These are phyloP conservation scores for Daldinia childiae DNA, from an alignment of 495 filamentous ascomycete species.

Conservation along the genomic window DNA sequence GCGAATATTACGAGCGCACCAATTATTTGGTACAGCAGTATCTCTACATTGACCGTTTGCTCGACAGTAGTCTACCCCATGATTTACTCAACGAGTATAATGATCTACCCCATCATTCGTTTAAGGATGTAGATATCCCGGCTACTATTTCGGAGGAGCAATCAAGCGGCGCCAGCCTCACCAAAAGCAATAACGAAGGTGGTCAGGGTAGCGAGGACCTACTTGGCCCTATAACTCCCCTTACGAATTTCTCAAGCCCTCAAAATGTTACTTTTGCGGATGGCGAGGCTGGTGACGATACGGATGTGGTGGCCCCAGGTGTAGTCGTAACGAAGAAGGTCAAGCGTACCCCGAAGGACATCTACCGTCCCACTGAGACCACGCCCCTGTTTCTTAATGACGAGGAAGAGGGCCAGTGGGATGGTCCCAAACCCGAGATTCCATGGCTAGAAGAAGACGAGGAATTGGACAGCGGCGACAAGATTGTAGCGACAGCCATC, in stretches of 20 bases:
- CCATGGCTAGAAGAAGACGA: constrained; percentile 63
- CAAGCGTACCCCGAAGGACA: constrained; percentile 80
- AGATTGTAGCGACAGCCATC: constrained; percentile 80
- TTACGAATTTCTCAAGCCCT: constrained; percentile 26
- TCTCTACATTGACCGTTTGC: constrained; percentile 87
- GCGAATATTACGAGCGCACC: constrained; percentile 83
- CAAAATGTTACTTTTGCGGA: constrained; percentile 30
- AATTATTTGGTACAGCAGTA: constrained; percentile 88
- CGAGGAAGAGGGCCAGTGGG: constrained; percentile 44
- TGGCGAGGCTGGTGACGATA: constrained; percentile 26
- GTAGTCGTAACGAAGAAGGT: constrained; percentile 56
- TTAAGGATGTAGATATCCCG: constrained; percentile 61
- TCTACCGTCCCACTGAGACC: constrained; percentile 80
- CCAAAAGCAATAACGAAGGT: constrained; percentile 19
- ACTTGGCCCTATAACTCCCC: constrained; percentile 5
- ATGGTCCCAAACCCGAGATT: constrained; percentile 55
- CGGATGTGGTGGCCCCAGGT: constrained; percentile 8
- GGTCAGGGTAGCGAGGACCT: background rate
- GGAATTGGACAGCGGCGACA: constrained; percentile 69
- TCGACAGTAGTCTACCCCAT: constrained; percentile 88
- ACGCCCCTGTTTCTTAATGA: constrained; percentile 68
- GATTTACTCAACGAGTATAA: constrained; percentile 88
- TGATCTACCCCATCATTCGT: constrained; percentile 54
- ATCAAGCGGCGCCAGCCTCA: constrained; percentile 17
- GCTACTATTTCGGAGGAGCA: constrained; percentile 64